These are phyloP conservation scores for Alternaria brassicicola DNA, from an alignment of 2,329 filamentous ascomycete species.

Conservation along the genomic window DNA sequence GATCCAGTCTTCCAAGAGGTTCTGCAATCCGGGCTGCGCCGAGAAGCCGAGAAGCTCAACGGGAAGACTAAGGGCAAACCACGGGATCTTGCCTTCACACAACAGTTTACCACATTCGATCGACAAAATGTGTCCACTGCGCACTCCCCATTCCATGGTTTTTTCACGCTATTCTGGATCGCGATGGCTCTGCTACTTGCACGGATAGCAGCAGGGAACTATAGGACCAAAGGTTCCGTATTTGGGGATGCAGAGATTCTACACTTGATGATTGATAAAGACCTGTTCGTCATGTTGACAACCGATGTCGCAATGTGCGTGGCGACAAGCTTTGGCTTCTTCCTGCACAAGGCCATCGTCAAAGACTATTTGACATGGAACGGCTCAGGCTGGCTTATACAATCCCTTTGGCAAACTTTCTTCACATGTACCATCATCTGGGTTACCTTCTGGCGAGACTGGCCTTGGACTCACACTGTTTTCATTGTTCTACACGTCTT, in stretches of 20 bases:
- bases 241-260: conserved; percentile 76
- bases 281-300: conserved; percentile 58
- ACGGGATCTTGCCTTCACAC: conserved; percentile 70
- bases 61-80: conserved; percentile 51
- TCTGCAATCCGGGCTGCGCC: conserved; percentile 51
- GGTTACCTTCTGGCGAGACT: conserved; percentile 72
- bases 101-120: conserved; percentile 76
- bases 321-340: conserved; percentile 67
- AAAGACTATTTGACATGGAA: conserved; percentile 71
- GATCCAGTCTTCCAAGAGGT: conserved; percentile 58
- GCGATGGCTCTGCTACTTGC: conserved; percentile 69
- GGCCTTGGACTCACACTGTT: conserved; percentile 83
- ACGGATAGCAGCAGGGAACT: conserved; percentile 72
- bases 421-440: conserved; percentile 68
- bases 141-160: conserved; percentile 76
- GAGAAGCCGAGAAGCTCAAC: conserved; percentile 45
- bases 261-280: conserved; percentile 67
- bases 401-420: conserved; percentile 73
- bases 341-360: conserved; percentile 67
- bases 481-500: conserved; percentile 77
- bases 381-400: conserved; percentile 72
- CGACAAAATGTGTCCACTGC: conserved; percentile 68
- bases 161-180: conserved; percentile 81
- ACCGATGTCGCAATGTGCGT: conserved; percentile 74
- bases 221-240: conserved; percentile 69